Evolutionary conservation across 2,329 filamentous ascomycete genomes (phyloP), one percentile per base, ranked within the genome.

Genomic region (Ophiosphaerella korrae): DNA sequence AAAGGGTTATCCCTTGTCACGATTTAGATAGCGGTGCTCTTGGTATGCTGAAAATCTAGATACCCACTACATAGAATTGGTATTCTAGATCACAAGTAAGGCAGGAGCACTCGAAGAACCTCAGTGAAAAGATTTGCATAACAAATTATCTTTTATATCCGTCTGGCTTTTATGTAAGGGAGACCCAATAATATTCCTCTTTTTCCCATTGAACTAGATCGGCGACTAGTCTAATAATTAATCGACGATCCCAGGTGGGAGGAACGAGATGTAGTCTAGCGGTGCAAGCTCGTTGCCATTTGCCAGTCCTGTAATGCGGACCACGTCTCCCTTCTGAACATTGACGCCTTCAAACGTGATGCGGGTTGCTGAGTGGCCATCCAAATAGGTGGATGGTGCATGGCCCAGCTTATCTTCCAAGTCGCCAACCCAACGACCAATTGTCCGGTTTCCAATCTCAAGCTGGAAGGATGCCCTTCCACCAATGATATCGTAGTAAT

Each of bases 321-420:
- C 56, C 46, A 68, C 62, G 56, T 83, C 80, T 0, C 84, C 84
- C 47, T 76, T 78, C 34, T 67, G 60, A 6, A 87, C 71, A 13
- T 75, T 62, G 0, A 88, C 74, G 0, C 68, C 72, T 9, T 69
- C 67, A 54, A 88, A 88, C 0, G 82, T 87, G 34, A 87, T 77
- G 4, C 87, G 75, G 5, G 80, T 83, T 3, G 86, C 86, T 1
- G 85, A 84, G 63, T 88, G 84, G 0, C 84, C 86, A 61, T 90
- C 86, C 2, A 88, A 68, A 52, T 83, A 83, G 4, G 77, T 75
- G 2, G 82, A 84, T 0, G 81, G 79, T 21, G 80, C 81, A 59
- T 87, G 82, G 0, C 85, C 85, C 0, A 89, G 73, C 23, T 66
- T 77, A 37, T 84, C 76, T 64, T 88, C 84, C n/a, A 78, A 72